Base-by-base conservation (phyloP, 257 asterid species). In the Primulina tabacum region DNA sequence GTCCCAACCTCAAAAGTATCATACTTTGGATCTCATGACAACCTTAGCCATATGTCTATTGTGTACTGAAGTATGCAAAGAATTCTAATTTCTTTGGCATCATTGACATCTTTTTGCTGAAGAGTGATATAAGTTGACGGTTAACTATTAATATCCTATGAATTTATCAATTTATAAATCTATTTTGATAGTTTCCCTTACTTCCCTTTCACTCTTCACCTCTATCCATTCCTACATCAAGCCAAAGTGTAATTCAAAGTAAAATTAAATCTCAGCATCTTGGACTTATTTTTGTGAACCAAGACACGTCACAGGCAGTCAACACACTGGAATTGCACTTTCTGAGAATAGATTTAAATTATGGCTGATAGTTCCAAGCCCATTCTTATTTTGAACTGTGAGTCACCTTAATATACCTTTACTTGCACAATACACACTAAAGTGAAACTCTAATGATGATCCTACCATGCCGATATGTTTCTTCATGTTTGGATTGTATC, bases 391-490 rank as follows among this genome's bases (percentile, higher is more conserved):
- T 65, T 26, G 60, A n/a, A 29, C 69, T 53, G 7, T 60, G 53
- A 43, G 16, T 65, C 53, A 33, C 20, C 26, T 33, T 52, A 40
- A 63, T 35, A 65, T 30, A 40, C 32, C 60, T 63, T 64, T 16
- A 43, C 53, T n/a, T 35, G 17, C 52, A 9, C n/a, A 43, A 56
- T 26, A 20, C n/a, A 56, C 1, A 64, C 69, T 32, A 70, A 74
- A 65, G 21, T 29, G 43, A 71, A 73, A 68, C 24, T 20, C 55
- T 28, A 67, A 70, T 58, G 63, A 35, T 50, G 58, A 60, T n/a
- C 83, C 81, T 88, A 92, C 98, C 98, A 93, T 90, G 92, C 98
- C 98, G 80, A 93, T 89, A 72, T 86, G 92, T 75, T 87, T 90
- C 95, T 90, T 93, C 98, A 93, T 87, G 71, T 93, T 93, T 60